Evolutionary conservation across 176 grass and related monocot genomes (phyloP).

Genomic region (Triticum turgidum): DNA sequence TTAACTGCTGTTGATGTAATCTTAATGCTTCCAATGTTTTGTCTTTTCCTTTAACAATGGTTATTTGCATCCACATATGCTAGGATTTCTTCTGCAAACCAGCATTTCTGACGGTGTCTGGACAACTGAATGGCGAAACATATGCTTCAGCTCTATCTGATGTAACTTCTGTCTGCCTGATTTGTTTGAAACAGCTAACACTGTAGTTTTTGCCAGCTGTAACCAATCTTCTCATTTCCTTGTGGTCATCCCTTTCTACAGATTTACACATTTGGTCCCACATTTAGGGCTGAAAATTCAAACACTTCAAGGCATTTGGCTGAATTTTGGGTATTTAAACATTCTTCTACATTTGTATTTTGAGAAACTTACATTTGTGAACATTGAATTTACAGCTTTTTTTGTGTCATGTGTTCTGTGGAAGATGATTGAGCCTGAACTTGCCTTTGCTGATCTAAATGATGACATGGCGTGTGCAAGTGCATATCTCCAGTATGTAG

Average conservation of each 20-base stretch:
- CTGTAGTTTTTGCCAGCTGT: slow-evolving; percentile 21
- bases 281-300: slow-evolving; percentile 99
- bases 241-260: slow-evolving; percentile 41
- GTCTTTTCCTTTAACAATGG: slow-evolving; percentile 25
- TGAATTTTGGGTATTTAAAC: slow-evolving; percentile 94
- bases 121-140: slow-evolving; percentile 95
- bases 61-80: slow-evolving; percentile 32
- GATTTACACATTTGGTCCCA: slow-evolving; percentile 98
- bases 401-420: slow-evolving; percentile 30
- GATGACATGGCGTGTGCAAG: slow-evolving; percentile 99
- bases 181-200: slow-evolving; percentile 29
- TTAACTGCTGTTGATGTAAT: slow-evolving; percentile 23
- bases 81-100: slow-evolving; percentile 99
- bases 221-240: slow-evolving; percentile 25
- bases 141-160: slow-evolving; percentile 92
- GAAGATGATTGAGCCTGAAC: slow-evolving; percentile 99
- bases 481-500: slow-evolving; percentile 99
- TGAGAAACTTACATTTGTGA: slow-evolving; percentile 20
- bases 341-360: slow-evolving; percentile 28
- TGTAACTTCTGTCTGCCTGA: slow-evolving; percentile 53
- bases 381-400: slow-evolving; percentile 31
- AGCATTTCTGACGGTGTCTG: slow-evolving; percentile 96
- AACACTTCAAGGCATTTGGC: slow-evolving; percentile 98
- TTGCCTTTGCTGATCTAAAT: slow-evolving; percentile 97
- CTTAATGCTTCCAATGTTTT: slow-evolving; percentile 19